These are phyloP conservation scores for Ochetophila trinervis DNA, from an alignment of 306 rosid genomes.

Conservation along the genomic window DNA sequence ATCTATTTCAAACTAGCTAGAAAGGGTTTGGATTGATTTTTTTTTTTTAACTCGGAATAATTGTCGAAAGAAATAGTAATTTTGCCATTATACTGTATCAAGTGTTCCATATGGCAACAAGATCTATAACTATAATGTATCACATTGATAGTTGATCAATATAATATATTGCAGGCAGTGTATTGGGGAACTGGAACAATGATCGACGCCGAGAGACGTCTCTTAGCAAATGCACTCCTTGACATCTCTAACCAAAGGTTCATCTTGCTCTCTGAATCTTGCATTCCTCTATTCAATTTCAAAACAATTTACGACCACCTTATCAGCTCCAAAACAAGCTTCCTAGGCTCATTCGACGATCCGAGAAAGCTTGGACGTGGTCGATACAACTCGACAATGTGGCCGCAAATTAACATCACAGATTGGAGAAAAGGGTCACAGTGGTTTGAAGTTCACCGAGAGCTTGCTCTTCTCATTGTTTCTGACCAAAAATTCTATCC, in stretches of 20 bases:
- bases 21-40: too few species aligned
- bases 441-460: slow-evolving; percentile 57
- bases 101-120: too few species aligned
- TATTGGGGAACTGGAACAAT: slow-evolving; percentile 55
- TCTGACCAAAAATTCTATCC: slow-evolving; percentile 44
- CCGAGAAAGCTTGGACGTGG: slow-evolving; percentile 42
- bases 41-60: too few species aligned
- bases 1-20: too few species aligned
- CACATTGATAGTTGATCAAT: too few species aligned
- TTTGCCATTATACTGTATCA: too few species aligned
- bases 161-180: slow-evolving; percentile 32
- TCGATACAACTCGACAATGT: slow-evolving; percentile 47
- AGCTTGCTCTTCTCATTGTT: slow-evolving; percentile 44
- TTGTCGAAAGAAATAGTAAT: too few species aligned
- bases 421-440: slow-evolving; percentile 69
- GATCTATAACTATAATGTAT: too few species aligned
- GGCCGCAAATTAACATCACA: slow-evolving; percentile 40
- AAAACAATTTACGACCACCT: slow-evolving; percentile 35
- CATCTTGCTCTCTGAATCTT: slow-evolving; percentile 56
- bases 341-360: slow-evolving; percentile 39
- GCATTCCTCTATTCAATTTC: slow-evolving; percentile 69
- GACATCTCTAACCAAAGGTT: slow-evolving; percentile 55
- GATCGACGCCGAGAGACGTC: slow-evolving; percentile 66
- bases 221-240: slow-evolving; percentile 54
- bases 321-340: slow-evolving; percentile 40